phyloP scores from a whole-genome alignment of 1,284 basidiomycete genomes.

The Wallemia mellicola region DNA sequence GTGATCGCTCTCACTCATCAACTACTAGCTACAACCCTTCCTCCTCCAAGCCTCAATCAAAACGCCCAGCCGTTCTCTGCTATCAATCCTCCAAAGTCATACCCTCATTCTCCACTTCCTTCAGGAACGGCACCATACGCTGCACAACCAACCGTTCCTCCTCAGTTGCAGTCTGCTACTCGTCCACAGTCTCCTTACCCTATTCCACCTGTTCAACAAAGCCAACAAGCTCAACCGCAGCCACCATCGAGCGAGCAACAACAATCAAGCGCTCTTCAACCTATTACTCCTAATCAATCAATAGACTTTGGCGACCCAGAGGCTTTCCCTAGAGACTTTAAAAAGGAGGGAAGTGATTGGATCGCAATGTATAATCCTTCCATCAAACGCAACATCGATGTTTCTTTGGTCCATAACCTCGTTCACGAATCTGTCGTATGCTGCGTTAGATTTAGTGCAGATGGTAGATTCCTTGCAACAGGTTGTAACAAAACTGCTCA shows the following conservation, averaged over 20 bases:
- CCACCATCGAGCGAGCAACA: constrained; percentile 9
- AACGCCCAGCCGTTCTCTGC: too few species aligned
- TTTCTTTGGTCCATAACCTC: constrained; percentile 64
- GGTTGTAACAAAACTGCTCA: constrained; percentile 73
- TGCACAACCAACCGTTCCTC: too few species aligned
- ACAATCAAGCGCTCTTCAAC: background rate
- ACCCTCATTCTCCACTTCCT: background rate
- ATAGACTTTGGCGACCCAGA: constrained; percentile 15
- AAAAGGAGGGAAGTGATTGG: constrained; percentile 75
- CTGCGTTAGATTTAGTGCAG: constrained; percentile 65
- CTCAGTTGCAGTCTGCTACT: background rate
- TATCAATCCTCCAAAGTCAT: too few species aligned
- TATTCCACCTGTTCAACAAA: constrained; percentile 18
- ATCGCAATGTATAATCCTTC: constrained; percentile 77
- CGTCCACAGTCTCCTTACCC: constrained; percentile 12
- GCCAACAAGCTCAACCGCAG: constrained; percentile 15
- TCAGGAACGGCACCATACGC: too few species aligned
- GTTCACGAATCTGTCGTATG: constrained; percentile 82
- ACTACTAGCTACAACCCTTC: too few species aligned
- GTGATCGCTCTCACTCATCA: too few species aligned
- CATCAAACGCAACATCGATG: constrained; percentile 48
- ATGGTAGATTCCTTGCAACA: constrained; percentile 62
- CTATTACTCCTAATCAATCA: constrained; percentile 4
- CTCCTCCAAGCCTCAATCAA: too few species aligned
- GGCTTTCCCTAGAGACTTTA: constrained; percentile 22